These are phyloP conservation scores for Plantago rigida DNA, from an alignment of 305 asterid genomes.

Conservation along the genomic window DNA sequence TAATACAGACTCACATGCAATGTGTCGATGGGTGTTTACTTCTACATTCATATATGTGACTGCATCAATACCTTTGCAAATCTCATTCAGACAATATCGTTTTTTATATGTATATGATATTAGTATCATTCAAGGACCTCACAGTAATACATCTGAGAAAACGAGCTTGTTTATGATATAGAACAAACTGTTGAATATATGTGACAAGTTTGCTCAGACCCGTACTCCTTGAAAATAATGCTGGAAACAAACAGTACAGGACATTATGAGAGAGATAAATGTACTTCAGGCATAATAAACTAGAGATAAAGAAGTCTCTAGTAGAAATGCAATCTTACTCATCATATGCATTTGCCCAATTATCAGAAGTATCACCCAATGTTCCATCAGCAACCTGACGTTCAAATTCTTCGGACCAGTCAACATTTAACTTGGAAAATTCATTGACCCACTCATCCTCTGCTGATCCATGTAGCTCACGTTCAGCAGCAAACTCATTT, in stretches of 20 bases:
- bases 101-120: no score
- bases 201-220: no score
- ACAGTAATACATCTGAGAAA: background rate
- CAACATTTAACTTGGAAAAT: slow-evolving; percentile 86
- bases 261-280: background rate
- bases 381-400: slow-evolving; percentile 83
- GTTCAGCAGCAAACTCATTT: slow-evolving; percentile 71
- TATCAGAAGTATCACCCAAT: slow-evolving; percentile 72
- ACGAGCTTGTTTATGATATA: background rate
- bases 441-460: slow-evolving; percentile 86
- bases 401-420: slow-evolving; percentile 95
- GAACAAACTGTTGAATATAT: slow-evolving; percentile 4
- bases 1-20: no score
- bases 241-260: background rate
- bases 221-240: background rate
- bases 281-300: slow-evolving; percentile 1
- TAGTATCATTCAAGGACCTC: no score
- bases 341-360: slow-evolving; percentile 90
- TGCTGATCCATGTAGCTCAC: slow-evolving; percentile 41
- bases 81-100: no score
- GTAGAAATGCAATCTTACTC: slow-evolving; percentile 53
- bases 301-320: slow-evolving; percentile 10
- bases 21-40: no score
- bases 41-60: no score
- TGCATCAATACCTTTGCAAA: no score